These are phyloP conservation scores for Schwanniomyces polymorphus DNA, from an alignment of 805 yeast species.

Conservation along the genomic window DNA sequence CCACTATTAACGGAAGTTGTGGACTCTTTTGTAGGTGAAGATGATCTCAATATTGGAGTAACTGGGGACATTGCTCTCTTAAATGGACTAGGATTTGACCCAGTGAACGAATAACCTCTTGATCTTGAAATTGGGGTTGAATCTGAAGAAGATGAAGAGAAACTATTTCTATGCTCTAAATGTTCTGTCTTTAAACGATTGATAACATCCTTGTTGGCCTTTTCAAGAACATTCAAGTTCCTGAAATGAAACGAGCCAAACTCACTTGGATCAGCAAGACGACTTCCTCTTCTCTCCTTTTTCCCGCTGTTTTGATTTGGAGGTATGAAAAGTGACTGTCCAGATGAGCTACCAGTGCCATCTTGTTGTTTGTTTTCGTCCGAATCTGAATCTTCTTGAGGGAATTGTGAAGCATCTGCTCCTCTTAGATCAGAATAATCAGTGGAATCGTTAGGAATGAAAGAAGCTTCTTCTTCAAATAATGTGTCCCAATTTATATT, in stretches of 20 bases:
- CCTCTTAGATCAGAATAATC: conserved; percentile 93
- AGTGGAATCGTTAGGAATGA: conserved; percentile 83
- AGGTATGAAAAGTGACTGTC: conserved; percentile 12
- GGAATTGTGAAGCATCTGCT: conserved; percentile 68
- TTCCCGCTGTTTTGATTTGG: conserved; percentile 14
- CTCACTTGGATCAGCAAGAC: conserved; percentile 70
- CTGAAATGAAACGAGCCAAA: conserved; percentile 94
- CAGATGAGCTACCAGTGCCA: conserved; percentile 13
- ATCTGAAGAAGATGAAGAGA: conserved; percentile 51
- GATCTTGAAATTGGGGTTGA: conserved; percentile 37
- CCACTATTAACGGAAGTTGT: conserved; percentile 24
- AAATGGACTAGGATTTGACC: conserved; percentile 35
- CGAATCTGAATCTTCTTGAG: conserved; percentile 44
- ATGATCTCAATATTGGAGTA: conserved; percentile 12
- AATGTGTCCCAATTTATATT: conserved; percentile 74
- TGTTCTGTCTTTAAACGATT: conserved; percentile 85
- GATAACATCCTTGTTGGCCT: conserved; percentile 91
- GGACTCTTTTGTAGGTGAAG: conserved; percentile 26
- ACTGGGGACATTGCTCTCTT: conserved; percentile 50
- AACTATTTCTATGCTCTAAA: conserved; percentile 54
- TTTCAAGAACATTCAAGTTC: conserved; percentile 85
- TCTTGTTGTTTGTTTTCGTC: conserved; percentile 24
- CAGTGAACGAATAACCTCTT: conserved; percentile 32
- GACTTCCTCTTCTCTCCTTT: conserved; percentile 71
- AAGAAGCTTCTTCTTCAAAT: conserved; percentile 72